These are phyloP conservation scores for Neurospora cerealis DNA, from an alignment of 495 filamentous ascomycete species.

Conservation along the genomic window DNA sequence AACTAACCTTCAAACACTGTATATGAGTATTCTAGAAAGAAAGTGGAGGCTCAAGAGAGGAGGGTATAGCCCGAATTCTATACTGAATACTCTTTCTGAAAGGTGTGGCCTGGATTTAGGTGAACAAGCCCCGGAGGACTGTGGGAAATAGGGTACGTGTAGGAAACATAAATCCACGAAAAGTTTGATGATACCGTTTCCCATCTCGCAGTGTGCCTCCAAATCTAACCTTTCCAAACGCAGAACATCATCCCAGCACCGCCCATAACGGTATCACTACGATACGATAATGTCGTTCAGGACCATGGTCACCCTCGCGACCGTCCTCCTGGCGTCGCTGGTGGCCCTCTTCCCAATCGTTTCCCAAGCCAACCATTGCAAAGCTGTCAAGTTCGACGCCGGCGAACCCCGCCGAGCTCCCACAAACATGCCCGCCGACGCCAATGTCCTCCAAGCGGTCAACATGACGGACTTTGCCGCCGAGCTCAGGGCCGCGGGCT, in stretches of 20 bases:
- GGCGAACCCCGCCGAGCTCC: neutral
- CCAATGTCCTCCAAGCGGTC: neutral
- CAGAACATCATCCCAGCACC: neutral
- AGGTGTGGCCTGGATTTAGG: too few relatives aligned
- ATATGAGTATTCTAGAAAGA: too few relatives aligned
- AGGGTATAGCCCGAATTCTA: too few relatives aligned
- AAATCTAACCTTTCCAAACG: neutral
- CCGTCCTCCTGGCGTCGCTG: neutral
- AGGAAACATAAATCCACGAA: neutral
- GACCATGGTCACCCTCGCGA: neutral
- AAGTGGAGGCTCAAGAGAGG: too few relatives aligned
- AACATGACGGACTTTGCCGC: neutral
- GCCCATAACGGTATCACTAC: neutral
- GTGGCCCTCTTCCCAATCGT: neutral
- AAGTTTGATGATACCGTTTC: neutral
- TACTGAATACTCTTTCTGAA: too few relatives aligned
- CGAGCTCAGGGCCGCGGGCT: neutral
- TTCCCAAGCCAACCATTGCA: neutral
- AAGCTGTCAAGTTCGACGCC: neutral
- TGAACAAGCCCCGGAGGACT: too few relatives aligned
- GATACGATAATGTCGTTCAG: neutral
- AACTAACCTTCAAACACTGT: too few relatives aligned
- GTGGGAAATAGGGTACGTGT: too few relatives aligned
- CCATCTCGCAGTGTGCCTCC: neutral
- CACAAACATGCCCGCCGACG: neutral